phyloP scores from a whole-genome alignment of 345 rosid species.

The Gossypium raimondii region DNA sequence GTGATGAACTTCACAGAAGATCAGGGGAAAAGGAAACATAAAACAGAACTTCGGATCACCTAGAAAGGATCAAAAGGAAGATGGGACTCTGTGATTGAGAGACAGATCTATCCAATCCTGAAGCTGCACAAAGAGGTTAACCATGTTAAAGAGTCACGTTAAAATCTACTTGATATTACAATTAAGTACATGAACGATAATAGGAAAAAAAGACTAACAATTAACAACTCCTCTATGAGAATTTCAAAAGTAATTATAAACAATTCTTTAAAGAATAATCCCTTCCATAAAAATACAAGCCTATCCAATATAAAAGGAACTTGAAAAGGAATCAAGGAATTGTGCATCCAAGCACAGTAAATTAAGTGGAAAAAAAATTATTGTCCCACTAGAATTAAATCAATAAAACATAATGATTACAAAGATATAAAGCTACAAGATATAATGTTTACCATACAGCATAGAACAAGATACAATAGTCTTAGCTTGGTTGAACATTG shows the following conservation, averaged over 20 bases:
- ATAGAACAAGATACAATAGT: background rate
- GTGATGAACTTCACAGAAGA: constrained; percentile 1
- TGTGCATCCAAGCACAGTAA: background rate
- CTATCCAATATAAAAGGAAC: background rate
- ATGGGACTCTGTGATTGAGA: constrained; percentile 81
- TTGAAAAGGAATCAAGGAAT: background rate
- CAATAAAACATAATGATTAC: background rate
- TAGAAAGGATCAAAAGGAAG: constrained; percentile 93
- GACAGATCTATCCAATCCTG: constrained; percentile 94
- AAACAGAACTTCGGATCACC: constrained; percentile 77
- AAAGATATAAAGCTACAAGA: background rate
- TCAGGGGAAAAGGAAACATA: constrained; percentile 68
- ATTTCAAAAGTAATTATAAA: background rate
- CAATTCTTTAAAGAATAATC: background rate
- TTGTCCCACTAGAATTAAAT: background rate
- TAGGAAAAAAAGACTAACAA: background rate
- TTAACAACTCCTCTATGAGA: background rate
- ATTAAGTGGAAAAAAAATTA: background rate
- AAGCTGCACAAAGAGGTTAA: constrained; percentile 48
- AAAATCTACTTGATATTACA: constrained; percentile 13
- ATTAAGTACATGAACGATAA: background rate
- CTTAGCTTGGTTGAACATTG: background rate
- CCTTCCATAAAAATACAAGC: background rate
- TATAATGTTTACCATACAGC: background rate
- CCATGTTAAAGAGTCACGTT: constrained; percentile 16